These are phyloP conservation scores for Crucihimalaya himalaica DNA, from an alignment of 345 rosid genomes.

Conservation along the genomic window DNA sequence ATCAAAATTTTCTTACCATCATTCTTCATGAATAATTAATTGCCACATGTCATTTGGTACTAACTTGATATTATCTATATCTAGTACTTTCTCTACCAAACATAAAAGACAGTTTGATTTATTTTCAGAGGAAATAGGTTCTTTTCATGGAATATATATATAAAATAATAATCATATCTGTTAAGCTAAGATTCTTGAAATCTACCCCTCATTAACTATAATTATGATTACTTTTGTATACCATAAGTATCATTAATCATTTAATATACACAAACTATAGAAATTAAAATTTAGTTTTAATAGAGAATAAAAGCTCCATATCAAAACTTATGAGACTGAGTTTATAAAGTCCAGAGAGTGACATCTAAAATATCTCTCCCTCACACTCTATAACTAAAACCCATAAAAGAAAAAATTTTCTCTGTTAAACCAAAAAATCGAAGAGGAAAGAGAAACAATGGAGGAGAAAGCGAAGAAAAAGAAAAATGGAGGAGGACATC, in stretches of 20 bases:
- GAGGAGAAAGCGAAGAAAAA: slow-evolving; percentile 18
- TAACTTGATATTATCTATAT: background rate
- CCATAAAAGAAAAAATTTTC: background rate
- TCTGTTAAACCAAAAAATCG: background rate
- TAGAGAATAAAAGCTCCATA: background rate
- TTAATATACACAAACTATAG: background rate
- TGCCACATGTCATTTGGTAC: background rate
- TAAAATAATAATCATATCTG: background rate
- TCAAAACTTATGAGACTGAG: background rate
- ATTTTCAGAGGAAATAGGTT: background rate
- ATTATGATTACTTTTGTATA: background rate
- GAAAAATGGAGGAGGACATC: background rate
- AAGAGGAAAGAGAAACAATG: slow-evolving; percentile 7
- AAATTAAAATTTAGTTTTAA: background rate
- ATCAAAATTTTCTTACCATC: background rate
- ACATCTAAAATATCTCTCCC: background rate
- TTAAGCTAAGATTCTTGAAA: background rate
- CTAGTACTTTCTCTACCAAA: background rate
- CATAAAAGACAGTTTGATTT: background rate
- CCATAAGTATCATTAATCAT: background rate
- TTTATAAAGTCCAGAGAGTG: background rate
- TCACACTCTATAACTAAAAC: background rate
- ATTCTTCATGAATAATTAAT: background rate
- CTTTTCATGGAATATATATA: background rate
- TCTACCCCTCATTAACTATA: background rate